Conservation (phyloP, 495 filamentous ascomycete species). For the Staphylotrichum tortipilum region DNA sequence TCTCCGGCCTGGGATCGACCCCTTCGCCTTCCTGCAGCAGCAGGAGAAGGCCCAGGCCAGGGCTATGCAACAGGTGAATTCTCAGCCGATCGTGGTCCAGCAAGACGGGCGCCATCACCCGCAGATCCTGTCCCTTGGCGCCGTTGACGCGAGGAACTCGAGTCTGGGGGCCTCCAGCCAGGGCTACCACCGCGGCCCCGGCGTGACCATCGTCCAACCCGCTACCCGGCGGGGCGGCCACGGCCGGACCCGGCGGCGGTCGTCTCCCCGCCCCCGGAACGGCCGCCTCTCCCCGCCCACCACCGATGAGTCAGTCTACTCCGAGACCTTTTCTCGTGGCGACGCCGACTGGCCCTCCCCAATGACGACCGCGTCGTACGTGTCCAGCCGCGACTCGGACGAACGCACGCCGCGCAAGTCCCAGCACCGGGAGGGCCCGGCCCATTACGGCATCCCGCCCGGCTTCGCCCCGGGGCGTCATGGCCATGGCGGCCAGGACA, state of each 20-base stretch:
- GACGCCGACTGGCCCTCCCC: slow-evolving; percentile 1
- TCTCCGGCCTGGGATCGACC: slow-evolving; percentile 21
- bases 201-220: neutral
- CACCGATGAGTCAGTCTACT: slow-evolving; percentile 7
- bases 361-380: neutral
- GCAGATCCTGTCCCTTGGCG: neutral
- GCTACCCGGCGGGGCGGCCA: neutral
- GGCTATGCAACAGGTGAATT: slow-evolving; percentile 1
- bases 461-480: neutral
- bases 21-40: slow-evolving; percentile 16
- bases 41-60: neutral
- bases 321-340: neutral
- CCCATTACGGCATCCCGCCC: slow-evolving; percentile 4
- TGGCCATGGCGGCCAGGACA: no score
- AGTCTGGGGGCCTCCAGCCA: neutral
- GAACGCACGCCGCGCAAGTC: neutral
- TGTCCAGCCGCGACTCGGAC: neutral
- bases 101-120: neutral
- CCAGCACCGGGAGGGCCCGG: neutral
- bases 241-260: neutral
- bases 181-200: neutral
- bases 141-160: neutral
- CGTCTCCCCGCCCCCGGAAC: neutral
- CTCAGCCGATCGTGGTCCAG: neutral
- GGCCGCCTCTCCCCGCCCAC: neutral